Conservation (phyloP, 2,329 filamentous ascomycete species). For the Myriangium duriaei region DNA sequence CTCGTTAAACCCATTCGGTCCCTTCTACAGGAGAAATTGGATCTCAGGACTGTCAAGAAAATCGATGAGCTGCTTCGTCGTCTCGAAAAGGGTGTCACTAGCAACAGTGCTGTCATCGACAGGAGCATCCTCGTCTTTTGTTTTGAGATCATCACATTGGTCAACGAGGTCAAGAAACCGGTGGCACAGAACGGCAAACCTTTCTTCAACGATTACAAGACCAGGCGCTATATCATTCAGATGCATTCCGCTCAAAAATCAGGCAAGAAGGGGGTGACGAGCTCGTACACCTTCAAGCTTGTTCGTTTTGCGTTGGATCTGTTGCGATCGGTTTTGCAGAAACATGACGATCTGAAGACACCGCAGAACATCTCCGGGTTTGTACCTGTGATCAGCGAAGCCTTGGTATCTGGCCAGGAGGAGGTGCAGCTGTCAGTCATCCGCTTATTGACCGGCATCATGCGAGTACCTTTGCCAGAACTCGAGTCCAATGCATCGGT, state of each 20-base stretch:
- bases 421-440: conserved; percentile 86
- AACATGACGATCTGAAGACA: conserved; percentile 70
- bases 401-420: conserved; percentile 71
- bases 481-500: conserved; percentile 61
- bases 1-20: conserved; percentile 68
- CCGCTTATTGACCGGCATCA: conserved; percentile 70
- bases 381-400: conserved; percentile 77
- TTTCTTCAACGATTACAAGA: conserved; percentile 44
- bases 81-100: conserved; percentile 68
- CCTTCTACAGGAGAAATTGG: conserved; percentile 71
- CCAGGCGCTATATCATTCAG: conserved; percentile 67
- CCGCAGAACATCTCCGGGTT: conserved; percentile 72
- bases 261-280: conserved; percentile 57
- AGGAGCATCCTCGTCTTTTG: conserved; percentile 85
- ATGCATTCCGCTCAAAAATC: conserved; percentile 62
- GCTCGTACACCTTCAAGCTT: conserved; percentile 76
- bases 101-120: conserved; percentile 66
- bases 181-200: conserved; percentile 21
- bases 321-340: conserved; percentile 71
- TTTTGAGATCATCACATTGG: conserved; percentile 83
- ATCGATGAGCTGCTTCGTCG: conserved; percentile 79
- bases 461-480: conserved; percentile 65
- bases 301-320: conserved; percentile 80
- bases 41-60: conserved; percentile 71
- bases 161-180: conserved; percentile 23